Evolutionary conservation across 164 flowering plant genomes (phyloP).

Genomic region (Stephania japonica): DNA sequence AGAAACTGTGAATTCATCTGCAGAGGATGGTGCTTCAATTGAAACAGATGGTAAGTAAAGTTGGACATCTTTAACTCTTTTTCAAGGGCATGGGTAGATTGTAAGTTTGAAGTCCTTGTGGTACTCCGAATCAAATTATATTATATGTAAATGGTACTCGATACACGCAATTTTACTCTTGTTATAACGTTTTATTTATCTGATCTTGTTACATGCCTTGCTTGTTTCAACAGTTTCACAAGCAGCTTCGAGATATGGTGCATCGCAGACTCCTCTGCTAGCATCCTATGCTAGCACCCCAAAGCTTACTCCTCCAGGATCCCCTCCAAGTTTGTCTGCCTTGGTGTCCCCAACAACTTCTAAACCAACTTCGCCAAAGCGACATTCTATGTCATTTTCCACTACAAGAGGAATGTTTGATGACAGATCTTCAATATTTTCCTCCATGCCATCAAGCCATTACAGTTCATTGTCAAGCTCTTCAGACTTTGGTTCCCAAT

Average conservation of each 20-base stretch:
- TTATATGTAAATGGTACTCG: not conserved
- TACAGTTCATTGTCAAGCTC: slow-evolving; percentile 48
- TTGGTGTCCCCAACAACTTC: slow-evolving; percentile 63
- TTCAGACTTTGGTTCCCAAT: slow-evolving; percentile 47
- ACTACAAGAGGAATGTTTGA: slow-evolving; percentile 57
- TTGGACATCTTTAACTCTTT: not conserved
- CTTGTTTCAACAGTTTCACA: slow-evolving; percentile 1
- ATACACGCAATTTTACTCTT: not conserved
- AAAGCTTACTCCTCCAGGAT: slow-evolving; percentile 74
- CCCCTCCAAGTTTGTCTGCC: slow-evolving; percentile 69
- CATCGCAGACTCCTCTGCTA: slow-evolving; percentile 47
- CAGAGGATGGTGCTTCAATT: slow-evolving; percentile 32
- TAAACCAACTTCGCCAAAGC: slow-evolving; percentile 61
- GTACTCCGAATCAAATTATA: not conserved
- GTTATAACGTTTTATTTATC: not conserved
- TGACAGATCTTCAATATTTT: slow-evolving; percentile 54
- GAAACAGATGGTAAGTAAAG: slow-evolving; percentile 63
- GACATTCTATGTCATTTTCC: slow-evolving; percentile 73
- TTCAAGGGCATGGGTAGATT: not conserved
- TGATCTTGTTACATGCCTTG: not conserved
- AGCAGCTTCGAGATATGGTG: slow-evolving; percentile 47
- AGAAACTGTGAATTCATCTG: slow-evolving; percentile 39
- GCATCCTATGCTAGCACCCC: slow-evolving; percentile 78
- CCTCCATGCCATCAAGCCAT: slow-evolving; percentile 47
- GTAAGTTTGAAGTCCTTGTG: not conserved